Base-by-base conservation (phyloP, 371 early-diverging fungal species). In the Mortierella sp. region DNA sequence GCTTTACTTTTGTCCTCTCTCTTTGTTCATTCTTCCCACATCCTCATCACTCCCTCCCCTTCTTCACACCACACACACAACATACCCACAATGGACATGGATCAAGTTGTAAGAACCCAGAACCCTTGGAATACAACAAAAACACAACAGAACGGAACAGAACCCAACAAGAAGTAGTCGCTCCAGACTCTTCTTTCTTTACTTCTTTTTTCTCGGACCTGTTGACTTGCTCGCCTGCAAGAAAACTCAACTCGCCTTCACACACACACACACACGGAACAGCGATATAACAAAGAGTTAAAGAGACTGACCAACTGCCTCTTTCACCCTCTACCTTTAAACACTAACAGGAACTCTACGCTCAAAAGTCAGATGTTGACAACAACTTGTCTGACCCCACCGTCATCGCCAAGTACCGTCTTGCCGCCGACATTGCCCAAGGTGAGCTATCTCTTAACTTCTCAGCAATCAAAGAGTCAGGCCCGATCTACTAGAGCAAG, bases 381-480 rank as follows among this genome's bases (percentile, higher is more conserved):
- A 95, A 95, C 85, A 89, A 92, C 74, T 87, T 95, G 65, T 82
- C 89, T 35, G 90, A 92, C 84, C 87, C 90, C 46, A 87, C 83
- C 51, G 95, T 96, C 72, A 85, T 95, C 79, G 93, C 92, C 81
- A 96, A 96, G 91, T 97, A 97, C 89, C 93, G 93, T 85, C 89
- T 93, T 54, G 95, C 97, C 65, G 96, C 96, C 70, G 93, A 95
- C 65, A 92, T 96, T 81, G 93, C 95, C 80, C 96, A 96, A 85
- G 91, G 94, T 95, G 89, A 72, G 77, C 48, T 10, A 24, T 41
- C n/a, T 29, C 16, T 6, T 16, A 10, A 1, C 6, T 65, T 4
- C 14, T 27, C 51, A 35, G 35, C 38, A 38, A 6, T 54, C 24
- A 54, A 14, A 12, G 48, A 46, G 12, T 3, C 48, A 46, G 14